phyloP scores from a whole-genome alignment of 345 rosid species.

The Pistacia atlantica region DNA sequence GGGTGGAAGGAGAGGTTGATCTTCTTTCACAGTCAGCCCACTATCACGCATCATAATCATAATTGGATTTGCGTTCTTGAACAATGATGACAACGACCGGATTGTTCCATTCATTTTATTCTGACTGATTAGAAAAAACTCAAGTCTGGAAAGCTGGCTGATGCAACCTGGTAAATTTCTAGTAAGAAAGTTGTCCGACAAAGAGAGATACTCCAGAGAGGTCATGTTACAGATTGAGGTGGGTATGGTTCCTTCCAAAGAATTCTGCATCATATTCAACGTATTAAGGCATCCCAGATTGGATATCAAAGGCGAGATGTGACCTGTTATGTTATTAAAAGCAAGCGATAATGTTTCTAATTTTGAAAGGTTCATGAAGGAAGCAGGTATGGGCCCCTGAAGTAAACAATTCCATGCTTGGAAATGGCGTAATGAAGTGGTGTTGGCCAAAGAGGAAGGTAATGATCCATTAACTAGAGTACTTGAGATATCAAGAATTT shows the following conservation, averaged over 20 bases:
- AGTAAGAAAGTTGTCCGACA: background rate
- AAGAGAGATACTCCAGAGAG: background rate
- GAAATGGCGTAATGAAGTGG: conserved; percentile 19
- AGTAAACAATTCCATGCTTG: background rate
- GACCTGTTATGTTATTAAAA: conserved; percentile 17
- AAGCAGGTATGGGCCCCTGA: conserved; percentile 22
- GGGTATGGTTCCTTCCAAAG: conserved; percentile 24
- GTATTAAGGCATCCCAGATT: conserved; percentile 24
- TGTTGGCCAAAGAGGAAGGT: conserved; percentile 20
- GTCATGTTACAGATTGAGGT: too few relatives aligned
- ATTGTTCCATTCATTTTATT: too few relatives aligned
- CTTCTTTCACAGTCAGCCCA: too few relatives aligned
- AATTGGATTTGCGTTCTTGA: too few relatives aligned
- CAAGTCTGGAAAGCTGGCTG: conserved; percentile 11
- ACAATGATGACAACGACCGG: too few relatives aligned
- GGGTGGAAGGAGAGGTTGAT: too few relatives aligned
- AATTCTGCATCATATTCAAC: background rate
- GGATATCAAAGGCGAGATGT: conserved; percentile 14
- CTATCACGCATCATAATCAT: too few relatives aligned
- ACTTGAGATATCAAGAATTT: too few relatives aligned
- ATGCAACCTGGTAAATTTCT: conserved; percentile 28
- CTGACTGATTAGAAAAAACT: background rate
- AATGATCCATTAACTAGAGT: conserved; percentile 11
- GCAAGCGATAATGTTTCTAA: background rate
- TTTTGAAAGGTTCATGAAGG: conserved; percentile 19